Evolutionary conservation across 1,284 basidiomycete species (phyloP).

Genomic region (Pascua guehoae): DNA sequence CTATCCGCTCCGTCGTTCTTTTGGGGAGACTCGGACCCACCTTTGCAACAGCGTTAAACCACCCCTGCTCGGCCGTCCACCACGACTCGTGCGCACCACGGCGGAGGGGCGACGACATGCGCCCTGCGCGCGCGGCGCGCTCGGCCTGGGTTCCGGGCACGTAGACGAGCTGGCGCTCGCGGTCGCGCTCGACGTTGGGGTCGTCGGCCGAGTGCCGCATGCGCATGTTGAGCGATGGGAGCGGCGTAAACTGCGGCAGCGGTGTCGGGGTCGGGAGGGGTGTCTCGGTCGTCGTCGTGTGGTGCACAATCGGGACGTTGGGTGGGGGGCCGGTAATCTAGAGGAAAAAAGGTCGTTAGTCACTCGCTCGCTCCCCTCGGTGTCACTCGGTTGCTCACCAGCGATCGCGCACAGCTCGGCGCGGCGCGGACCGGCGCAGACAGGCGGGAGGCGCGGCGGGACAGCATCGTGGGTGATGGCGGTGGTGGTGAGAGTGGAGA

Average conservation of each 20-base stretch:
- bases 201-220: conserved; percentile 22
- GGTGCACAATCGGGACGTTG: conserved; percentile 24
- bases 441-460: conserved; percentile 11
- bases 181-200: conserved; percentile 14
- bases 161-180: conserved; percentile 29
- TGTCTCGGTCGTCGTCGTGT: conserved; percentile 24
- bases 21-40: conserved; percentile 17
- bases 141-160: conserved; percentile 37
- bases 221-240: conserved; percentile 16
- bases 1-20: neutral
- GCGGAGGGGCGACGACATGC: conserved; percentile 39
- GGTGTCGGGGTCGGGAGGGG: conserved; percentile 37
- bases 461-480: conserved; percentile 15
- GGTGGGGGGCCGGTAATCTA: conserved; percentile 48
- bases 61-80: conserved; percentile 44
- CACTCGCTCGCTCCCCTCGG: too few species aligned
- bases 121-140: conserved; percentile 26
- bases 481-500: neutral
- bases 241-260: conserved; percentile 29
- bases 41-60: conserved; percentile 48
- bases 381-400: conserved; percentile 6
- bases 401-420: conserved; percentile 2
- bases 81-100: conserved; percentile 47
- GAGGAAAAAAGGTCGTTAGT: neutral
- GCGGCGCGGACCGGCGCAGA: conserved; percentile 2